Evolutionary conservation across 768 basidiomycete species (phyloP), one percentile per base, ranked within the genome.

Genomic region (Kwoniella heveanensis): DNA sequence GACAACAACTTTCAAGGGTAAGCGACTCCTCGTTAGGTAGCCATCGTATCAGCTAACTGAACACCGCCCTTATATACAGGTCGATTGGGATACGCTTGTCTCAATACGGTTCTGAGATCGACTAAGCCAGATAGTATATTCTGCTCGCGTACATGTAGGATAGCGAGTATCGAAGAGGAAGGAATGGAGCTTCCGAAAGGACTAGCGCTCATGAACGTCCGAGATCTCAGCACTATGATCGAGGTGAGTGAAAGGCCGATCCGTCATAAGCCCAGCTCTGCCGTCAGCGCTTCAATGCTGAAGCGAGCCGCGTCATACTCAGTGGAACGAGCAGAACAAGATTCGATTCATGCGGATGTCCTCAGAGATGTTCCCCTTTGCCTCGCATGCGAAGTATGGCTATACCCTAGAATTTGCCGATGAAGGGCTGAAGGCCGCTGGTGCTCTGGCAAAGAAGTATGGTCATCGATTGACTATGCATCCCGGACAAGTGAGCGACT

Each of bases 291-390:
- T n/a, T n/a, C n/a, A n/a, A n/a, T n/a, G n/a, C n/a, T n/a, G n/a
- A n/a, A n/a, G n/a, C n/a, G n/a, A n/a, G n/a, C n/a, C n/a, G n/a
- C n/a, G n/a, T n/a, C n/a, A n/a, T 44, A 64, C 17, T 57, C 52
- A 80, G 80, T 96, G 93, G 93, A 96, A 95, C 73, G 92, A 92
- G 77, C 84, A 85, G 52, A 90, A 95, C 79, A 81, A 82, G 88
- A 92, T 95, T 58, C 85, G 85, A n/a, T 95, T 93, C 80, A 86
- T 94, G 81, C 86, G 92, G 49, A 77, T 95, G 67, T 93, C 91
- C 0, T 92, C 91, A 8, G 90, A 92, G 67, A 88, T 96, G 86
- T 95, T 96, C 79, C 92, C 93, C 0, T 96, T 89, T 71, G 92
- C 92, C 0, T 77, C 76, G 1, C 94, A 97, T 69, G 83, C 81